Percentiles rank a stretch among this genome's conserved stretches.
Conservation (phyloP, 257 asterid species). For the Nicotiana benthamiana region DNA sequence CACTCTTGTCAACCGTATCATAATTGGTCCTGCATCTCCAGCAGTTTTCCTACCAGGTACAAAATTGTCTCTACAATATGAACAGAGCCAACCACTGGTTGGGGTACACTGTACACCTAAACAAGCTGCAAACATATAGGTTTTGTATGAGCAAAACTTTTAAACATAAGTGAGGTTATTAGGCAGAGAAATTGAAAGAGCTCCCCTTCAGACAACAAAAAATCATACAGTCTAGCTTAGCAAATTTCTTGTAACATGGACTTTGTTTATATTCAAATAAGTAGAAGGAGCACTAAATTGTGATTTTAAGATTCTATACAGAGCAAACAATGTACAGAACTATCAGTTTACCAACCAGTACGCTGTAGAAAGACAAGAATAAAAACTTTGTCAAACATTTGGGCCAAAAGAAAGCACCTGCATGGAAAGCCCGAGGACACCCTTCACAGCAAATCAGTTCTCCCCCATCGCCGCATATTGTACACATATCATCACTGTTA, state of each 20-base stretch:
- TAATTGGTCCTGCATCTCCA: conserved; percentile 56
- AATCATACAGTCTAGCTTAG: background rate
- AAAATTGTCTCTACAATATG: conserved; percentile 63
- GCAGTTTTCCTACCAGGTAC: conserved; percentile 53
- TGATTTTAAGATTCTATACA: background rate
- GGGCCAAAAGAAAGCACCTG: conserved; percentile 34
- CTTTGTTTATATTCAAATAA: background rate
- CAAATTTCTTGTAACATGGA: background rate
- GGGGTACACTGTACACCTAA: conserved; percentile 55
- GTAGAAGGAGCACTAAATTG: background rate
- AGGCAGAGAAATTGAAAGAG: background rate
- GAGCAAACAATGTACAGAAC: background rate
- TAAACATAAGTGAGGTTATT: background rate
- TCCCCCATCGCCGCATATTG: conserved; percentile 86
- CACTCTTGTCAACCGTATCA: conserved; percentile 71
- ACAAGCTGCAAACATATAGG: conserved; percentile 61
- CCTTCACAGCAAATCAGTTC: conserved; percentile 70
- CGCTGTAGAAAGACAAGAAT: background rate
- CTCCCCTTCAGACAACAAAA: background rate
- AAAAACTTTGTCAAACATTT: background rate
- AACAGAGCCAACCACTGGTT: conserved; percentile 63
- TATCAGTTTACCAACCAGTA: background rate
- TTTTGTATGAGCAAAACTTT: background rate
- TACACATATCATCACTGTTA: conserved; percentile 94
- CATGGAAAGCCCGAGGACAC: conserved; percentile 97